phyloP scores from a whole-genome alignment of 495 filamentous ascomycete genomes.

The Aspergillus homomorphus region DNA sequence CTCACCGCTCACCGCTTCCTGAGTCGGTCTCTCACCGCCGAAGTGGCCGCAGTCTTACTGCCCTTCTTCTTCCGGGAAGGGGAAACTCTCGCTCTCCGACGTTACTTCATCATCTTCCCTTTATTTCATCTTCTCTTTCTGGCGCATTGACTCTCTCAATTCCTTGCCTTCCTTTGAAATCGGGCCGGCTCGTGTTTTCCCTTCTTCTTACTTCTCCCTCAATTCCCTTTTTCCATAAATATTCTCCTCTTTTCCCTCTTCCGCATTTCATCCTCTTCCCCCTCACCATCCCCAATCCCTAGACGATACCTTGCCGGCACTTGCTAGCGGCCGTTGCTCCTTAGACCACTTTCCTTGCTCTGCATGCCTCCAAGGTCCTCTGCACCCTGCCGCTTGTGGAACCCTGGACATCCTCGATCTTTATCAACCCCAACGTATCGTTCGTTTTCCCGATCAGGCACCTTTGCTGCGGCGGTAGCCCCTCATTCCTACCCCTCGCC shows the following conservation, averaged over 20 bases:
- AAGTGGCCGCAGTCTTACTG: neutral
- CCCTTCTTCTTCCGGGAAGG: neutral
- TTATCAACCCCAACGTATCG: conserved; percentile 20
- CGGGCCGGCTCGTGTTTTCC: neutral
- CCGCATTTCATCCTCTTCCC: neutral
- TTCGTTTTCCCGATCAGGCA: conserved; percentile 13
- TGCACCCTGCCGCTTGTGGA: conserved; percentile 30
- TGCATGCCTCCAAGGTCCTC: conserved; percentile 48
- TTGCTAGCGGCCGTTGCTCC: neutral
- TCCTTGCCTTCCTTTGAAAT: neutral
- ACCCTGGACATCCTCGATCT: conserved; percentile 27
- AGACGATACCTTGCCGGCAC: neutral
- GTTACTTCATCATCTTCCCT: neutral
- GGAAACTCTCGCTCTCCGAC: neutral
- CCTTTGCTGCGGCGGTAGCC: conserved; percentile 21
- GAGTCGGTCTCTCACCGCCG: neutral
- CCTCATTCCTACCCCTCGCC: conserved; percentile 21
- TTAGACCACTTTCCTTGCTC: conserved; percentile 11
- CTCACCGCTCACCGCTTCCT: neutral
- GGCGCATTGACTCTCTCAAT: neutral
- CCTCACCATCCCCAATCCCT: conserved; percentile 10
- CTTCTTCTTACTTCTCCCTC: neutral
- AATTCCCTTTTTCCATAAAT: neutral
- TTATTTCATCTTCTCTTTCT: neutral
- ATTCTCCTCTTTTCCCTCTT: conserved; percentile 8